These are phyloP conservation scores for Deuterostichococcus epilithicus DNA, from an alignment of 139 green algal genomes.

Conservation along the genomic window DNA sequence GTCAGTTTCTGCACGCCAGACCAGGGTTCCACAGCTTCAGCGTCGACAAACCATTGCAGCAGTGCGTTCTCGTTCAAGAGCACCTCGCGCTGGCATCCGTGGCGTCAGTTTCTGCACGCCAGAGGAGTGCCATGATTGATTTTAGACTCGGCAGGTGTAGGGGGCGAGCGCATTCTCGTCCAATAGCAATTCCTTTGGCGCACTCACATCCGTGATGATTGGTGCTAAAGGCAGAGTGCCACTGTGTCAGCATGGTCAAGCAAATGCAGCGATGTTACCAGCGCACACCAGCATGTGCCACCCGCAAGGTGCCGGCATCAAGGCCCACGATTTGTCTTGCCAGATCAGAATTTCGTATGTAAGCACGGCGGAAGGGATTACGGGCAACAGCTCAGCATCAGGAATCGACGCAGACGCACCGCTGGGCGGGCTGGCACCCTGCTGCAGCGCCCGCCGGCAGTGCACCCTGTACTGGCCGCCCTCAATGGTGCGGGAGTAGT, in stretches of 20 bases:
- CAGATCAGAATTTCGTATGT: too few species aligned
- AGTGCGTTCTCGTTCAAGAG: constrained; percentile 62
- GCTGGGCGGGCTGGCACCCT: constrained; percentile 7
- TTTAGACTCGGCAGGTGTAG: not conserved
- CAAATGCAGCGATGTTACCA: too few species aligned
- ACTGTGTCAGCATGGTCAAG: not conserved
- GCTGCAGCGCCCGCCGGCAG: constrained; percentile 55
- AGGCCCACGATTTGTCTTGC: too few species aligned
- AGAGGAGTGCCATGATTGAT: too few species aligned
- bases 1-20: constrained; percentile 51
- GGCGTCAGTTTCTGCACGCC: constrained; percentile 44
- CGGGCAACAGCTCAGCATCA: constrained; percentile 5
- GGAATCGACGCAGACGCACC: constrained; percentile 1
- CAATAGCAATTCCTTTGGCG: constrained; percentile 46
- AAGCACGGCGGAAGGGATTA: not conserved
- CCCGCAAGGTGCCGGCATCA: too few species aligned
- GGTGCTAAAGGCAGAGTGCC: not conserved
- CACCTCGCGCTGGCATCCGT: constrained; percentile 40
- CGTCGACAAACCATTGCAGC: not conserved
- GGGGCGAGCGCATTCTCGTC: constrained; percentile 49
- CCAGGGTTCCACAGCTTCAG: too few species aligned
- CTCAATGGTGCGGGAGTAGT: constrained; percentile 77
- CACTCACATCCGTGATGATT: constrained; percentile 20
- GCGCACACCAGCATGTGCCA: too few species aligned
- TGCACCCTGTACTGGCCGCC: constrained; percentile 74